phyloP scores from a whole-genome alignment of 495 filamentous ascomycete species.

The Penicillium malachiteum region DNA sequence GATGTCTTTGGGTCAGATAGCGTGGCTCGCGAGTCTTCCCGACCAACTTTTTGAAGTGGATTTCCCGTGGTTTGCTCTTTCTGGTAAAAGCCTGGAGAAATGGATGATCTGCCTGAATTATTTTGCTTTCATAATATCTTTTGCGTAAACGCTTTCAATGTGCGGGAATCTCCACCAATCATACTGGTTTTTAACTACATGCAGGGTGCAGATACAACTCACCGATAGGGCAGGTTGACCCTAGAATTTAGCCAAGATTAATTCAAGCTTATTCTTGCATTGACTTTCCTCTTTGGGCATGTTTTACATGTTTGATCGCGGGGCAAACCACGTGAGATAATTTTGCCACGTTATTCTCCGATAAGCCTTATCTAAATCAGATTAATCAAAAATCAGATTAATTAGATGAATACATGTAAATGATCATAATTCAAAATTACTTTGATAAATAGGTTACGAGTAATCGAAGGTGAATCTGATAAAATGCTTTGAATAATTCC shows the following conservation, averaged over 20 bases:
- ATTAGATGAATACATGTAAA: no score
- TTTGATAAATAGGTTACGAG: no score
- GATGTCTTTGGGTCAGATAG: constrained; percentile 8
- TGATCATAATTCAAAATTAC: no score
- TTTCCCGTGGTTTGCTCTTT: constrained; percentile 15
- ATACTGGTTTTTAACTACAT: not conserved
- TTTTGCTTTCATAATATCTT: constrained; percentile 10
- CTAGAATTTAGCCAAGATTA: constrained; percentile 1
- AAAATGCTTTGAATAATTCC: not conserved
- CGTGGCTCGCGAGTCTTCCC: constrained; percentile 16
- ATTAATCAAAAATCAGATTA: no score
- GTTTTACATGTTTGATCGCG: not conserved
- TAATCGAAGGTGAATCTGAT: not conserved
- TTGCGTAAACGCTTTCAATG: constrained; percentile 19
- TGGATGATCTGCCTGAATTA: not conserved
- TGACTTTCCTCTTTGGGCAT: no score
- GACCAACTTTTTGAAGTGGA: not conserved
- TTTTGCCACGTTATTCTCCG: constrained; percentile 1
- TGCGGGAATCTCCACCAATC: constrained; percentile 16
- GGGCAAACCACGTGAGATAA: constrained; percentile 12
- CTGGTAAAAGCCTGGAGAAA: constrained; percentile 25
- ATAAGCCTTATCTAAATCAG: no score
- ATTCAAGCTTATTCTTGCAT: constrained; percentile 11
- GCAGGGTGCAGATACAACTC: not conserved
- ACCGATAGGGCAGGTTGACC: constrained; percentile 19